Evolutionary conservation across 225 moss, liverwort and hornwort species (phyloP).

Genomic region (Ulota crispa): DNA sequence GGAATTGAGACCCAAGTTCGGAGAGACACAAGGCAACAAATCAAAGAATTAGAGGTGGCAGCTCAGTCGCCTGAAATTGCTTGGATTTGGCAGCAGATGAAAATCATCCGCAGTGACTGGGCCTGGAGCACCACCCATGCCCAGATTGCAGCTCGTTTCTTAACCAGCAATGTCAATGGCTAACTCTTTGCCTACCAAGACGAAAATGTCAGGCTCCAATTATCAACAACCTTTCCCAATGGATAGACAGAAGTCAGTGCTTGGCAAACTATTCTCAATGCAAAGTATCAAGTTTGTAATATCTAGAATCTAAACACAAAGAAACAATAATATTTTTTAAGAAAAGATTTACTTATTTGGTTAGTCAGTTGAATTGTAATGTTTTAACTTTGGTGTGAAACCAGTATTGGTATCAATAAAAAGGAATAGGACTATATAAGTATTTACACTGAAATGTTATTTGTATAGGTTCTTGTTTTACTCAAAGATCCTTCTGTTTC

Average conservation of each 20-base stretch:
- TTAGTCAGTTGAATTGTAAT: too few relatives aligned
- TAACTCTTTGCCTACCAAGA: slow-evolving; percentile 64
- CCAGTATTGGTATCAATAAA: not conserved
- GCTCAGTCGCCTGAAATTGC: slow-evolving; percentile 55
- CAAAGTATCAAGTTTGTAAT: too few relatives aligned
- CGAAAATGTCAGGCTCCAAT: slow-evolving; percentile 45
- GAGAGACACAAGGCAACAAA: slow-evolving; percentile 23
- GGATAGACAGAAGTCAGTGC: slow-evolving; percentile 53
- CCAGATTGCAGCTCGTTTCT: slow-evolving; percentile 56
- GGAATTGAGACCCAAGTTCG: not conserved
- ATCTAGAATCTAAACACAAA: too few relatives aligned
- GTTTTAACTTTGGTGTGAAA: too few relatives aligned
- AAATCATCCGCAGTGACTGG: slow-evolving; percentile 56
- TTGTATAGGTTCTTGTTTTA: slow-evolving; percentile 56
- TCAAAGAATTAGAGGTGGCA: slow-evolving; percentile 41
- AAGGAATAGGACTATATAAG: not conserved
- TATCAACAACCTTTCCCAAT: slow-evolving; percentile 62
- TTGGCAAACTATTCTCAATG: not conserved
- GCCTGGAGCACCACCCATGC: slow-evolving; percentile 63
- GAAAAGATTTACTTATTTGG: not conserved
- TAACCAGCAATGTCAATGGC: slow-evolving; percentile 59
- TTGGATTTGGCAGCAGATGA: slow-evolving; percentile 67
- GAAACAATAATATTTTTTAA: not conserved
- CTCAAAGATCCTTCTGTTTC: slow-evolving; percentile 50
- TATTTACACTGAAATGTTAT: accelerated